Evolutionary conservation across 1,139 yeast genomes (phyloP).

Genomic region (Yamadazyma aaseri): DNA sequence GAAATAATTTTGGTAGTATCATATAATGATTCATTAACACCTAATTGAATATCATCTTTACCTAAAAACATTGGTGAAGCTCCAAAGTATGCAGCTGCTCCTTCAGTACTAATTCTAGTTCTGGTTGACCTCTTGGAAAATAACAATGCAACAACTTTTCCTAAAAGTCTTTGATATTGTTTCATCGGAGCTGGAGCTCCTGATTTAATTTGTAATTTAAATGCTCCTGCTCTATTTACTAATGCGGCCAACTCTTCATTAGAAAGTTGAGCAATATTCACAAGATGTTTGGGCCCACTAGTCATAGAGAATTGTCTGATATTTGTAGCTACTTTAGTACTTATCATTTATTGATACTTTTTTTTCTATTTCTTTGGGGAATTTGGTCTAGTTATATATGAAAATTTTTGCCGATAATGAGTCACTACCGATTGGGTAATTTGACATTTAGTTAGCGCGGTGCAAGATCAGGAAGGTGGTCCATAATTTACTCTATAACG

Average conservation of each 20-base stretch:
- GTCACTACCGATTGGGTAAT: constrained; percentile 18
- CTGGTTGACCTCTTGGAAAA: constrained; percentile 93
- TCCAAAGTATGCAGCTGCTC: constrained; percentile 90
- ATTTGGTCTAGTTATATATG: constrained; percentile 2
- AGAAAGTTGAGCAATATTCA: constrained; percentile 73
- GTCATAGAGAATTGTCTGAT: constrained; percentile 13
- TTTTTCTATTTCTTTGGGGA: constrained; percentile 1
- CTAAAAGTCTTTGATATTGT: constrained; percentile 60
- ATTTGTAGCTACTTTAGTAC: constrained; percentile 5
- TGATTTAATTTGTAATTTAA: constrained; percentile 55
- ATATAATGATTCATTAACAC: constrained; percentile 85
- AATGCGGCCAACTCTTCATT: constrained; percentile 66
- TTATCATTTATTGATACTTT: constrained; percentile 7
- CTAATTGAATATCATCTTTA: constrained; percentile 92
- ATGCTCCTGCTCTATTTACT: constrained; percentile 65
- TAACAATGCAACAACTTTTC: constrained; percentile 78
- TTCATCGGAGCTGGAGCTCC: constrained; percentile 46
- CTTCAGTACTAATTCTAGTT: constrained; percentile 92
- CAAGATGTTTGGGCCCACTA: constrained; percentile 56
- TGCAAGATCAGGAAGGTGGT: constrained; percentile 18
- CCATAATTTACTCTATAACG: too few relatives aligned
- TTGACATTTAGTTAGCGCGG: constrained; percentile 22
- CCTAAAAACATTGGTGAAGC: constrained; percentile 97
- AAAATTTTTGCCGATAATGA: constrained; percentile 14
- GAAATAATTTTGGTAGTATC: constrained; percentile 89